Base-by-base conservation (phyloP, 495 filamentous ascomycete genomes). In the Neurospora cerealis region DNA sequence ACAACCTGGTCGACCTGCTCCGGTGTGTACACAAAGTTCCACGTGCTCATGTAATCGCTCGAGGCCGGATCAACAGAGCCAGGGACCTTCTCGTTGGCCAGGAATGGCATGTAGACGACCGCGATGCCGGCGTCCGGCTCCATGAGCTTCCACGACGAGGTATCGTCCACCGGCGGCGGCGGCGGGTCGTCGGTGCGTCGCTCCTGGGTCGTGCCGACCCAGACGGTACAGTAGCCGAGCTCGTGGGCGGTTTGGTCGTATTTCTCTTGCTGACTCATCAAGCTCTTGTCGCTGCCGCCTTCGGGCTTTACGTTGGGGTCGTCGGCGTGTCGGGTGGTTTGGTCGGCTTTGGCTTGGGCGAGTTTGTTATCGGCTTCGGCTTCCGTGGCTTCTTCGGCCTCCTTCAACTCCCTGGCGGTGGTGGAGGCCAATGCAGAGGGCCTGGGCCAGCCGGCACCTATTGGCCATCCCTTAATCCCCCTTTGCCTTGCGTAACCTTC, bases 11-110 rank as follows among this genome's bases (percentile, higher is more conserved):
- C 95, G 69, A 98, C 86, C 78, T 98, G 90, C 72, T 93, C 88
- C 0, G 94, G 92, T 41, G 92, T 94, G 82, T 97, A 98, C 60
- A 97, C 89, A 79, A 98, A 98, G 80, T 98, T 99, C 96, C 96
- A 98, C 1, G 96, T 99, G 76, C 89, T 93, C 81, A 98, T 88
- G 84, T 94, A 99, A 70, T 94, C 92, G 73, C 88, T 89, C 15
- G 85, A 88, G 41, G 91, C 88, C 0, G 96, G 95, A 79, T 97
- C 90, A 36, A 98, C 91, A 70, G 89, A 91, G 7, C 87, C 86
- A 6, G 69, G 75, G 1, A 95, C 92, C 24, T 90, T 89, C 0
- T 90, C 86, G 80, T 99, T 98, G 21, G 91, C 89, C 11, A 98
- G 83, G 74, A 97, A 89, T 3, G 96, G 96, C 78, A 98, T 92